phyloP scores from a whole-genome alignment of 75 land plant genomes.

The Picea sitchensis region DNA sequence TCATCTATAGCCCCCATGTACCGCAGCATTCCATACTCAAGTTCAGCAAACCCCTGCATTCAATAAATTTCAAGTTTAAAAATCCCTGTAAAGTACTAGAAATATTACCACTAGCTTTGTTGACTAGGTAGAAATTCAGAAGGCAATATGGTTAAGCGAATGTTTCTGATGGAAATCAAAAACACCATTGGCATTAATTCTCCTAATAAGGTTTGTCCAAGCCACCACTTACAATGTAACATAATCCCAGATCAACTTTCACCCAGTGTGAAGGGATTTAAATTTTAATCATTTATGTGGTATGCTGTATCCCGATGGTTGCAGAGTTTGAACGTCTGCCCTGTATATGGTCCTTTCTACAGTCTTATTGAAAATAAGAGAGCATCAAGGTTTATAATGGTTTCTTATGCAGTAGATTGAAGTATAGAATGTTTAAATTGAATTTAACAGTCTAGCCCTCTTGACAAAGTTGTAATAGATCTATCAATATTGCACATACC shows the following conservation, averaged over 20 bases:
- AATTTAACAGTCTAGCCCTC: not conserved
- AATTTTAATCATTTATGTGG: not conserved
- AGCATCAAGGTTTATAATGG: not conserved
- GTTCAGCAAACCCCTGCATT: constrained; percentile 91
- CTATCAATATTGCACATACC: not conserved
- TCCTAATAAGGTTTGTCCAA: not conserved
- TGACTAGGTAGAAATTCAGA: not conserved
- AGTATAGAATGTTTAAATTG: not conserved
- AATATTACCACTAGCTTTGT: not conserved
- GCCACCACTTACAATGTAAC: not conserved
- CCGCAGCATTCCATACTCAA: constrained; percentile 92
- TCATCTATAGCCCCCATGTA: constrained; percentile 97
- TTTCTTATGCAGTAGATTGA: not conserved
- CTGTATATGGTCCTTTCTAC: not conserved
- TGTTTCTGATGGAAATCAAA: not conserved
- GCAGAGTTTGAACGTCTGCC: not conserved
- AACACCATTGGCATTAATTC: not conserved
- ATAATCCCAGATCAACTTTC: not conserved
- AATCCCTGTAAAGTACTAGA: not conserved
- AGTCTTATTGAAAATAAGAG: not conserved
- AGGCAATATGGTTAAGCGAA: not conserved
- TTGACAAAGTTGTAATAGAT: not conserved
- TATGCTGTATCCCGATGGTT: not conserved
- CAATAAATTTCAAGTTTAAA: not conserved
- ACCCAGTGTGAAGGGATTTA: not conserved